phyloP scores from a whole-genome alignment of 78 protist genomes.

The Monocercomonoides exilis region DNA sequence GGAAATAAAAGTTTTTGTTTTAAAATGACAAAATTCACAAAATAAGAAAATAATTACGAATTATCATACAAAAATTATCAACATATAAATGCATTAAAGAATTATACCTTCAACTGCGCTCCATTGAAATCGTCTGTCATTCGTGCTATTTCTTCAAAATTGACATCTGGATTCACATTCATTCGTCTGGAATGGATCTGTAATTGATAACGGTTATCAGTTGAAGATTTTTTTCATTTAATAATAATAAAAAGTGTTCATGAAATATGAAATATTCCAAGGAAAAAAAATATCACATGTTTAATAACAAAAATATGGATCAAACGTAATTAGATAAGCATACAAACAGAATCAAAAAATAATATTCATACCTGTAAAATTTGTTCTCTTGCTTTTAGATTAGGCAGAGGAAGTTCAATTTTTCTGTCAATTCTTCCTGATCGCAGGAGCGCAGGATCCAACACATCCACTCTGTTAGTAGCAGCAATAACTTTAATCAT shows the following conservation, averaged over 20 bases:
- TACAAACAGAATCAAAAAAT: background rate
- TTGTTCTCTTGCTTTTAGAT: slow-evolving; percentile 85
- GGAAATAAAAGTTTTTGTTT: background rate
- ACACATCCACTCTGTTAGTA: slow-evolving; percentile 96
- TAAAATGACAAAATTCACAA: background rate
- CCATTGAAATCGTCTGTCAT: slow-evolving; percentile 97
- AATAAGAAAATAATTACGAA: background rate
- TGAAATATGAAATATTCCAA: too few species aligned
- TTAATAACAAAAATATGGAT: too few species aligned
- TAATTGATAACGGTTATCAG: background rate
- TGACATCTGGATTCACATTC: slow-evolving; percentile 65
- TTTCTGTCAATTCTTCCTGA: slow-evolving; percentile 91
- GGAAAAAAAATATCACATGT: too few species aligned
- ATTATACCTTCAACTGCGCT: slow-evolving; percentile 86
- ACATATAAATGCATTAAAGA: background rate
- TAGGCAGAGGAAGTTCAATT: slow-evolving; percentile 96
- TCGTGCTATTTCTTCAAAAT: slow-evolving; percentile 94
- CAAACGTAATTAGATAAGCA: too few species aligned
- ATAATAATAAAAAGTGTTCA: too few species aligned
- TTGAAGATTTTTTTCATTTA: too few species aligned
- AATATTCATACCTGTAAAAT: slow-evolving; percentile 51
- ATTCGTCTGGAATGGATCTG: slow-evolving; percentile 93
- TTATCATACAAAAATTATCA: background rate
- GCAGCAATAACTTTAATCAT: slow-evolving; percentile 95
- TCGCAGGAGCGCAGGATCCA: slow-evolving; percentile 98